Evolutionary conservation across 345 rosid genomes (phyloP).

Genomic region (Punica granatum): DNA sequence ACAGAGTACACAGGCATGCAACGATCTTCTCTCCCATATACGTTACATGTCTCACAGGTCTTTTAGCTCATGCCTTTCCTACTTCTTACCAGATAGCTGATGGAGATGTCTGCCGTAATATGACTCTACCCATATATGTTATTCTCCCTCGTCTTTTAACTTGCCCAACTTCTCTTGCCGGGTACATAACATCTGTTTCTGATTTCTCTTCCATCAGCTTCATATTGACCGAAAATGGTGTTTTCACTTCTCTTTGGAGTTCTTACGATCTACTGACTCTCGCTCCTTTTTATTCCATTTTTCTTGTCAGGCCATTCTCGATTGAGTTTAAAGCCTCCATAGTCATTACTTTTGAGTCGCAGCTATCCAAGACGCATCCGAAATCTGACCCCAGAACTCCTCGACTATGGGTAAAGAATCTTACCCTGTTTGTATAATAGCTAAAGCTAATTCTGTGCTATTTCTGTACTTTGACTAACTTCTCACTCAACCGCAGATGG

Average conservation of each 20-base stretch:
- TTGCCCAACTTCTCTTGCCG: constrained; percentile 82
- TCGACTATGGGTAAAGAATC: constrained; percentile 70
- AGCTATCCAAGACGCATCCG: constrained; percentile 47
- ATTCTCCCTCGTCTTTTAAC: constrained; percentile 81
- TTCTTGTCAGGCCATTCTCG: constrained; percentile 61
- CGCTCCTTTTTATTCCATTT: background rate
- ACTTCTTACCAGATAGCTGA: constrained; percentile 60
- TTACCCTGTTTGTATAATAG: background rate
- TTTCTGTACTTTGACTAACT: constrained; percentile 1
- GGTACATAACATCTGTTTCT: constrained; percentile 36
- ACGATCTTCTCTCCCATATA: constrained; percentile 3
- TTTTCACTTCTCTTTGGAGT: constrained; percentile 3
- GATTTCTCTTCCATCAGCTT: background rate
- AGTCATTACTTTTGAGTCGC: constrained; percentile 61
- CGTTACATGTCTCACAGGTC: background rate
- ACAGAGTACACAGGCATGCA: constrained; percentile 75
- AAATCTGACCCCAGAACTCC: constrained; percentile 84
- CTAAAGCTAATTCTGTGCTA: constrained; percentile 2
- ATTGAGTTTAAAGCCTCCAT: constrained; percentile 73
- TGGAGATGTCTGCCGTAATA: constrained; percentile 70
- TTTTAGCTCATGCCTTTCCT: constrained; percentile 1
- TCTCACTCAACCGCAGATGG: constrained; percentile 39
- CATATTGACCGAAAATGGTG: background rate
- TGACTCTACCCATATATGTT: constrained; percentile 66
- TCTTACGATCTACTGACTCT: background rate